Evolutionary conservation across 2,329 filamentous ascomycete species (phyloP), one percentile per base, ranked within the genome.

Genomic region (Ramichloridium luteum): DNA sequence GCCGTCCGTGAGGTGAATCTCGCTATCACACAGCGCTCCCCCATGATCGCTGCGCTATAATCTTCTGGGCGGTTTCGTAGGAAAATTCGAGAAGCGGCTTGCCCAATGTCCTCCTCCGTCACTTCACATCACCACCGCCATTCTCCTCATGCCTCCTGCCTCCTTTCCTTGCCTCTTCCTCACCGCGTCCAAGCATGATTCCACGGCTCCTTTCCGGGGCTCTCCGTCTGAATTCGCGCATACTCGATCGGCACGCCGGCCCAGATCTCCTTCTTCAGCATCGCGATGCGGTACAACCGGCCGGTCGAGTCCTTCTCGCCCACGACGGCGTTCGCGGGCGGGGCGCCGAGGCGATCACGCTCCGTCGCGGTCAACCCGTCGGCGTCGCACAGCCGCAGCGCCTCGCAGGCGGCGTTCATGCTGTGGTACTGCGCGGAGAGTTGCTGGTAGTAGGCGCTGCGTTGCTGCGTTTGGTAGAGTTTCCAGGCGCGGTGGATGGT

Each of bases 401-500:
- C 82, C 64, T 96, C 90, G 60, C 83, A 92, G 14, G 90, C 88
- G 27, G 67, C 65, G 37, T 71, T 69, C 80, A 98, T 96, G 51
- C 73, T 74, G 52, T 82, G 77, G 61, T 86, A 85, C 64, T 74
- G 74, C 25, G 81, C 68, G 61, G 84, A 74, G 28, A 94, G 69
- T 55, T 86, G 82, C 33, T 68, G 62, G 53, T 81, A 69, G 31
- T 74, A 68, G 20, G 64, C 61, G 42, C 70, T 65, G 29, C 76
- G 75, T 48, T 76, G 69, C 54, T 80, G 72, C 46, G 77, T 70
- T 48, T 77, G 75, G 61, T 79, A 80, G 16, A 96, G 68, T 49
- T 82, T 70, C 84, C 86, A 96, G 13, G 88, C 88, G 48, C 90
- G 85, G 67, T 96, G 86, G 59, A 98, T 96, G 31, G 90, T 96